Conservation (phyloP, 2,329 filamentous ascomycete genomes). For the Penicillium sp. region DNA sequence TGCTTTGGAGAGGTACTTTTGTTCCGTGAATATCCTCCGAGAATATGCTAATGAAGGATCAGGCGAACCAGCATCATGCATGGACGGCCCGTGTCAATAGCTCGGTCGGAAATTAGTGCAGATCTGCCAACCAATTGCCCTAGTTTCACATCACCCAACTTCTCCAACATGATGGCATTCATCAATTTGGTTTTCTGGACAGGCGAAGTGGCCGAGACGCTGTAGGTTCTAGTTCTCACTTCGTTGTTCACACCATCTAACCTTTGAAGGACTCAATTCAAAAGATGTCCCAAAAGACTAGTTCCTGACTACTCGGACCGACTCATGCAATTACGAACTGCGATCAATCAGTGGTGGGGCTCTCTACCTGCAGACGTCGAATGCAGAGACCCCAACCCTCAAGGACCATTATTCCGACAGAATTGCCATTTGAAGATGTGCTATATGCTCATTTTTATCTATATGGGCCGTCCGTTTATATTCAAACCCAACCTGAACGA, state of each 20-base stretch:
- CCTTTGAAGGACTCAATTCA: constrained; percentile 38
- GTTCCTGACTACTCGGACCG: constrained; percentile 28
- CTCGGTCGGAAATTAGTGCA: constrained; percentile 58
- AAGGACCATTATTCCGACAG: constrained; percentile 49
- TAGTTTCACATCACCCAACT: constrained; percentile 45
- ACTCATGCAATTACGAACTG: constrained; percentile 38
- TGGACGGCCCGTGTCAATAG: constrained; percentile 57
- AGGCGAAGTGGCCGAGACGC: constrained; percentile 43
- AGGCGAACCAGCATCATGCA: constrained; percentile 61
- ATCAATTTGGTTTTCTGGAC: constrained; percentile 48
- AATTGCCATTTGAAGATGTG: constrained; percentile 56
- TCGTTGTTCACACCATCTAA: constrained; percentile 22
- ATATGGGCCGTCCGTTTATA: constrained; percentile 58
- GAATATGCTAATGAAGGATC: background rate
- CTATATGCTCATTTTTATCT: constrained; percentile 57
- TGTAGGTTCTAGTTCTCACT: constrained; percentile 32
- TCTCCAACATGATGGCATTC: constrained; percentile 51
- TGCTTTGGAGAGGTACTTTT: constrained; percentile 57
- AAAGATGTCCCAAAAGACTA: background rate
- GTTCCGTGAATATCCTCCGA: background rate
- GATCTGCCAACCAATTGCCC: constrained; percentile 53
- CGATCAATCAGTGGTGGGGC: constrained; percentile 46
- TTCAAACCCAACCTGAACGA: constrained; percentile 42
- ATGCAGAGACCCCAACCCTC: constrained; percentile 43
- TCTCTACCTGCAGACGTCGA: constrained; percentile 39